A percentile compares a stretch with the other conserved stretches of the same genome.
Evolutionary conservation across 2,329 filamentous ascomycete species (phyloP).

Genomic region (Sclerotinia minor): DNA sequence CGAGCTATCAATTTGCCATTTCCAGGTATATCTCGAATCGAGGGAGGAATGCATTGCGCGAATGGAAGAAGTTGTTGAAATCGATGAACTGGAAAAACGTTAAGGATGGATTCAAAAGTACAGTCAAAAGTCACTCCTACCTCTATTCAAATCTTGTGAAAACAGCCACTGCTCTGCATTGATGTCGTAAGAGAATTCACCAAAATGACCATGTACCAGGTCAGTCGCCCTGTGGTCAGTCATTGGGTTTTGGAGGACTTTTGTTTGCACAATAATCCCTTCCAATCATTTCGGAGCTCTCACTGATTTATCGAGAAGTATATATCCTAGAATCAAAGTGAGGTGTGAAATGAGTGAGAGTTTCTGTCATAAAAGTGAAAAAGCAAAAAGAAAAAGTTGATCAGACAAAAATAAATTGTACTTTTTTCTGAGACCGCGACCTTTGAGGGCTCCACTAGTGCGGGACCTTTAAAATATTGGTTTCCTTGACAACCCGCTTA

Average conservation of each 20-base stretch:
- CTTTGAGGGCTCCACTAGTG: constrained; percentile 11
- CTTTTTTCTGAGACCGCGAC: constrained; percentile 5
- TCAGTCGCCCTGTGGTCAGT: constrained; percentile 45
- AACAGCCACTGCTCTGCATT: constrained; percentile 40
- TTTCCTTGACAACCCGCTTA: constrained; percentile 27
- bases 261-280: constrained; percentile 26
- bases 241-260: constrained; percentile 42
- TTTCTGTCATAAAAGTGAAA: constrained; percentile 12
- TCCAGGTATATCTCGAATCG: constrained; percentile 28
- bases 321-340: neutral
- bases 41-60: constrained; percentile 34
- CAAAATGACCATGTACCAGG: constrained; percentile 56
- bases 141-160: constrained; percentile 30
- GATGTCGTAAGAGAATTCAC: constrained; percentile 49
- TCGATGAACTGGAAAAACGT: constrained; percentile 27
- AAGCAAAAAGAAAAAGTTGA: neutral
- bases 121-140: constrained; percentile 26
- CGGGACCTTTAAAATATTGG: constrained; percentile 21
- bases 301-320: neutral
- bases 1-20: constrained; percentile 24
- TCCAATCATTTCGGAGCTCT: constrained; percentile 35
- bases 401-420: constrained; percentile 16
- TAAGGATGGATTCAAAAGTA: constrained; percentile 23
- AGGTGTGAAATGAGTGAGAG: neutral
- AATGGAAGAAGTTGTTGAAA: constrained; percentile 38